Evolutionary conservation across 305 asterid species (phyloP), one percentile per base, ranked within the genome.

Genomic region (Andrographis paniculata): DNA sequence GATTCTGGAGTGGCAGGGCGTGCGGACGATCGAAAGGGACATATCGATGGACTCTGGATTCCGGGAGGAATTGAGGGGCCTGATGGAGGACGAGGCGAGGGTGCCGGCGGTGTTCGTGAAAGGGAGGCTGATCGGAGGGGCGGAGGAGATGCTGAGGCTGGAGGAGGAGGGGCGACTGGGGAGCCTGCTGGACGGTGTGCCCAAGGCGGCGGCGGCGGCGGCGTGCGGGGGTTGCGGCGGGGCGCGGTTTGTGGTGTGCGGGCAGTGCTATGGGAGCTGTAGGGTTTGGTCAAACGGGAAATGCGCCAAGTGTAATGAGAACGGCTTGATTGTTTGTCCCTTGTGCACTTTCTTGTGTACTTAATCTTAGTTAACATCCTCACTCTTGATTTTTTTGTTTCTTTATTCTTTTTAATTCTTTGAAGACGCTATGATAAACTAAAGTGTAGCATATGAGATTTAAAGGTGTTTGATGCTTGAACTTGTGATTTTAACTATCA

Each of bases 41-140:
- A 42, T 82, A 0, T 89, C 94, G 20, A 82, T 86, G 96, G 78
- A 89, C 53, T 74, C 94, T 0, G 87, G 79, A 14, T 89, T 55
- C 20, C 85, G 73, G 78, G 82, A 89, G 16, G 96, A 86, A 37
- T 33, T 89, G 39, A 76, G 93, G 48, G 66, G 57, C 10, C 27
- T 86, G 28, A 63, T 86, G 88, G 53, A 64, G 42, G 78, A 71
- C 58, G 80, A 68, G 22, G 78, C 85, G 51, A 76, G 42, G 48
- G 91, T 89, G 27, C 98, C 98, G 0, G 10, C 76, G 7, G 82
- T 85, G 45, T 89, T 89, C 42, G 93, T 89, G 8, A 85, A 71
- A 28, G 98, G 98, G 23, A 74, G 95, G 37, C 45, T 89, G 70
- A 74, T 85, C 14, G 96, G 96, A 14, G 98, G 94, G 24, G 88